Evolutionary conservation across 1,284 basidiomycete species (phyloP).

Genomic region (Ustilago loliicola): DNA sequence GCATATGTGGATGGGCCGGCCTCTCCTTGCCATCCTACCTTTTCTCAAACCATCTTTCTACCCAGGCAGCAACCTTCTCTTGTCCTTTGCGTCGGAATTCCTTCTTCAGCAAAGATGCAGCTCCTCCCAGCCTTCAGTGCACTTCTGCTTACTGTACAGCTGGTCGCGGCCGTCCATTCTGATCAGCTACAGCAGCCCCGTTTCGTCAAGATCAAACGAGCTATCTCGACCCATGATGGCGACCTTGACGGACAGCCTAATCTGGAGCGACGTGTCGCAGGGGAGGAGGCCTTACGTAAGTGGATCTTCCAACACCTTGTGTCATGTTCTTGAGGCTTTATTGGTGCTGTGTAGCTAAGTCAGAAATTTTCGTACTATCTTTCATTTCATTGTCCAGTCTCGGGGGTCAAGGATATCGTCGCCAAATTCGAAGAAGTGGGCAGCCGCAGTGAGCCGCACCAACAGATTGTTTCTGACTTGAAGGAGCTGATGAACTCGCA

Average conservation of each 20-base stretch:
- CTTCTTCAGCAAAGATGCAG: conserved; percentile 14
- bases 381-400: background rate
- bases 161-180: conserved; percentile 13
- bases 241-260: background rate
- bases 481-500: background rate
- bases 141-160: conserved; percentile 17
- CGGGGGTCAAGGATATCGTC: fast-evolving
- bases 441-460: background rate
- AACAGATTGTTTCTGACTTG: background rate
- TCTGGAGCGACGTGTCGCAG: conserved; percentile 8
- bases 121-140: conserved; percentile 14
- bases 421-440: background rate
- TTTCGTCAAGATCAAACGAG: conserved; percentile 22
- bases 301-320: background rate
- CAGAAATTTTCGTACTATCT: background rate
- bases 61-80: background rate
- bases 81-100: background rate
- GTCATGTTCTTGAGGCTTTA: background rate
- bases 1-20: background rate
- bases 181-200: conserved; percentile 8
- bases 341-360: background rate
- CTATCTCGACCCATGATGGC: background rate
- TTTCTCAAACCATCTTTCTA: background rate
- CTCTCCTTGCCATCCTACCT: background rate
- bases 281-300: background rate